A percentile compares a stretch with the other conserved stretches of the same genome.
phyloP scores from a whole-genome alignment of 257 asterid genomes.

The Haberlea rhodopensis region DNA sequence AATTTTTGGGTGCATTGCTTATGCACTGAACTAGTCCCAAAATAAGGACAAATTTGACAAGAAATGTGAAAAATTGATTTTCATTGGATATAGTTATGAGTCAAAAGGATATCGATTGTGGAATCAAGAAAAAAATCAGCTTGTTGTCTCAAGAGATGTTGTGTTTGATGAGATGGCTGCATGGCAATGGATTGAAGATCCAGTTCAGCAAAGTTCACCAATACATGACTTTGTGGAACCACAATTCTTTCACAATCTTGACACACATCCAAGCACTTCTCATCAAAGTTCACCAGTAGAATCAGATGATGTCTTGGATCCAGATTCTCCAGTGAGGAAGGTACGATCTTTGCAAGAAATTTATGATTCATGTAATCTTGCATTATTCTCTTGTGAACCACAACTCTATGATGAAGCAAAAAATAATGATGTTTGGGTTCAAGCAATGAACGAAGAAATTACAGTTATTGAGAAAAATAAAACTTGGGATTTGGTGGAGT shows the following conservation, averaged over 20 bases:
- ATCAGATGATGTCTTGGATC: background rate
- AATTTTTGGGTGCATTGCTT: constrained; percentile 9
- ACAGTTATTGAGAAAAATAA: background rate
- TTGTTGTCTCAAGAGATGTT: background rate
- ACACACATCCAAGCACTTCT: background rate
- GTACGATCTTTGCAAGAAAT: background rate
- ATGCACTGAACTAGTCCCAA: background rate
- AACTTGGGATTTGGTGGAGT: no score
- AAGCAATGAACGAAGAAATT: background rate
- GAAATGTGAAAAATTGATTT: background rate
- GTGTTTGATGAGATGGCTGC: constrained; percentile 2
- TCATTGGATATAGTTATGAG: background rate
- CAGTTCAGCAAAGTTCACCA: background rate
- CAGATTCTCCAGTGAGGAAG: background rate
- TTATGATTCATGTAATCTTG: background rate
- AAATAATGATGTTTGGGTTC: background rate
- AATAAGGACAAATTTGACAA: constrained; percentile 1
- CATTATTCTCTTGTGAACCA: background rate
- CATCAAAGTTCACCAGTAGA: background rate
- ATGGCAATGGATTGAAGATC: background rate
- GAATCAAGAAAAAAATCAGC: background rate
- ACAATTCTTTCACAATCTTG: background rate
- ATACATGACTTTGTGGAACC: background rate
- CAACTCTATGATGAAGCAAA: background rate
- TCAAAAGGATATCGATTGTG: background rate